Base-by-base conservation (phyloP, 257 asterid genomes). In the Salvia splendens region DNA sequence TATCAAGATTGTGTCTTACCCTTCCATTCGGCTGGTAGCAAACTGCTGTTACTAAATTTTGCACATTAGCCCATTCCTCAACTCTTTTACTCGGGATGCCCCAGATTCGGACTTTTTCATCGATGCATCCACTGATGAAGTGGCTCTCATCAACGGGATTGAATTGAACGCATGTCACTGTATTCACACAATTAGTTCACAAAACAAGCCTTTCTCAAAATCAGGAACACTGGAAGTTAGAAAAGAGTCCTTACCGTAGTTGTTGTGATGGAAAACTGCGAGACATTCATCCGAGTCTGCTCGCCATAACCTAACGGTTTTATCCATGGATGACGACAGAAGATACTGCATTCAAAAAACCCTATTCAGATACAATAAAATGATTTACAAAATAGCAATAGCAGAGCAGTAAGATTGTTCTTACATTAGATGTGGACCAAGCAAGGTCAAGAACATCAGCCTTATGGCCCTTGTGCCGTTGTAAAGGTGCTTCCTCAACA, bases 41-140 rank as follows among this genome's bases (percentile, higher is more conserved):
- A 12, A 89, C 77, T 12, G 95, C 89, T 16, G 98, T 87, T 15
- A 86, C 87, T 56, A 87, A 53, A 60, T 80, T 87, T 30, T 71
- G 72, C 0, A 59, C 69, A 45, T 86, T 79, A 11, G 87, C 81
- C 98, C 98, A 92, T 54, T 84, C 87, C 67, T 82, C 65, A 1
- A 92, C 98, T 74, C 95, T 79, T 67, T 67, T 76, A 50, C 71
- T 76, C 2, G 8, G 60, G 38, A 89, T 81, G 50, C 91, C 89
- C 96, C 96, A 91, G 68, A 89, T 81, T 55, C 96, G 85, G 72
- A 85, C 89, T 80, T 85, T 89, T n/a, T 94, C 96, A 65, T 91
- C 98, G 3, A 89, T 83, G 56, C 87, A 89, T 17, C 98, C 98
- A 42, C 89, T 87, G 32, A 87, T 79, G 84, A 92, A 92, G 76